Evolutionary conservation across 768 basidiomycete genomes (phyloP).

Genomic region (Fomitopsis serialis): DNA sequence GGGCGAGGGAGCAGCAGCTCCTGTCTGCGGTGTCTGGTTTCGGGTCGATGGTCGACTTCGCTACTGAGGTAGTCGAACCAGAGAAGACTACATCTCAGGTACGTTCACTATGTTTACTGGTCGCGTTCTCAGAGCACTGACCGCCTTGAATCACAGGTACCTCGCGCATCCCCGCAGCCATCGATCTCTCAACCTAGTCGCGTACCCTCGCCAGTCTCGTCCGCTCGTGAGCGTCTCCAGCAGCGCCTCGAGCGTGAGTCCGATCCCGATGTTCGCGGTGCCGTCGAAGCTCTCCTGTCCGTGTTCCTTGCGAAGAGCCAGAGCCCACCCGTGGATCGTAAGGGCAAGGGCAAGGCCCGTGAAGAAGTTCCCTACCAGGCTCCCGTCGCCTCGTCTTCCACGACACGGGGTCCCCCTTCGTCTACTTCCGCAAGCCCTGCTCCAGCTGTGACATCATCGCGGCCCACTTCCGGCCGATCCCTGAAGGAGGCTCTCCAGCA

Average conservation of each 20-base stretch:
- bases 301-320: background rate
- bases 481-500: slow-evolving; percentile 12
- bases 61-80: background rate
- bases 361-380: background rate
- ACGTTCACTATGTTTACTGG: background rate
- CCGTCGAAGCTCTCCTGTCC: slow-evolving; percentile 6
- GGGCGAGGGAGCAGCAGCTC: background rate
- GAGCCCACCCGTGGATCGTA: slow-evolving; percentile 4
- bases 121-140: background rate
- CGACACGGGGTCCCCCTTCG: too few relatives aligned
- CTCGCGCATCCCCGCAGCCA: background rate
- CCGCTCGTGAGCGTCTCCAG: background rate
- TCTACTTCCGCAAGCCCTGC: too few relatives aligned
- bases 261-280: background rate
- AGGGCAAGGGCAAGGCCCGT: slow-evolving; percentile 20
- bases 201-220: background rate
- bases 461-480: background rate
- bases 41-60: background rate
- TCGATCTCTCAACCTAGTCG: background rate
- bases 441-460: background rate
- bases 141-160: too few relatives aligned
- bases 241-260: background rate
- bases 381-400: background rate
- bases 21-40: background rate
- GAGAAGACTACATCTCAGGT: background rate